Base-by-base conservation (phyloP, 495 filamentous ascomycete genomes). In the Durotheca rogersii region DNA sequence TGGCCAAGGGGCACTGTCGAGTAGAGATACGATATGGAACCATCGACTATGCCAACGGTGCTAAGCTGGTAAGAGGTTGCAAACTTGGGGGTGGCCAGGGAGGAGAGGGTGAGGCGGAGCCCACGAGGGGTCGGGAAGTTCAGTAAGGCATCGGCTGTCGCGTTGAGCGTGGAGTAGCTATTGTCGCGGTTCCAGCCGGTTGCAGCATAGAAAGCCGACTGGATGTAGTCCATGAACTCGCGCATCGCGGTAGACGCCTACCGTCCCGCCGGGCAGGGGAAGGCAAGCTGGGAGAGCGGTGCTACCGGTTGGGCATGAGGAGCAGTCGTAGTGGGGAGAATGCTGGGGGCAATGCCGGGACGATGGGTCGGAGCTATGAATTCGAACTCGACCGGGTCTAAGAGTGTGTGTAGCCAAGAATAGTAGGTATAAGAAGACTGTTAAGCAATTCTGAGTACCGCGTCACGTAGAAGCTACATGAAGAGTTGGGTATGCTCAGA, bases 171-270 rank as follows among this genome's bases (percentile, higher is more conserved):
- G 47, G 86, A 84, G 71, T 98, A 98, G 10, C 84, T 89, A 69
- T 96, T 97, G 72, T 98, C 90, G 51, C 82, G 78, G 65, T 92
- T 88, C 93, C 93, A 97, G 56, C 82, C 76, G 4, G 90, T 90
- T 45, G 85, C 84, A 68, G 86, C 78, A 68, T 88, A 87, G 72
- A 97, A 98, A 66, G 89, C 86, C 66, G 88, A 81, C 68, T 94
- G 92, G 69, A 98, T 84, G 71, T 95, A 91, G 65, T 96, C 89
- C 91, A 97, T 98, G 75, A 96, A 98, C 67, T 89, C 86, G 73
- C 95, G 83, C 93, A 98, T 98, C 33, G 40, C 66, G 19, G 41
- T 14, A 27, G 36, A 47, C 41, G 19, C 43, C 21, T 58, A 44
- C 36, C n/a, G n/a, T 36, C 57, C 29, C 53, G 46, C 56, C 37